These are phyloP conservation scores for Pleomassaria siparia DNA, from an alignment of 2,329 filamentous ascomycete genomes.

Conservation along the genomic window DNA sequence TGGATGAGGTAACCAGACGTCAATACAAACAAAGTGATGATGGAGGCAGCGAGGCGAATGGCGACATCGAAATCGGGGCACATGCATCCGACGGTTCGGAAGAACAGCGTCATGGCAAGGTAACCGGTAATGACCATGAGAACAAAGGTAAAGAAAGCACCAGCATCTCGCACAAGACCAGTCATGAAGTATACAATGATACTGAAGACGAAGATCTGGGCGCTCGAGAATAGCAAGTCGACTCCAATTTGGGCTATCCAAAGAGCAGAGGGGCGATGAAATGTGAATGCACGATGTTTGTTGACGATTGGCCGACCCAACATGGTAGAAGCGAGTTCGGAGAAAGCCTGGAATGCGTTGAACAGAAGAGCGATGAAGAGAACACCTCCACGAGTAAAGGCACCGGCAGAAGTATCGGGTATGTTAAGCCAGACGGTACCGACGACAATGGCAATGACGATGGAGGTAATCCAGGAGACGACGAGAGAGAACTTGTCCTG, in stretches of 20 bases:
- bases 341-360: slow-evolving; percentile 85
- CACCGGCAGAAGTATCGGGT: slow-evolving; percentile 63
- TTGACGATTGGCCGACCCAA: slow-evolving; percentile 74
- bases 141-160: slow-evolving; percentile 52
- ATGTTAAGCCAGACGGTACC: slow-evolving; percentile 78
- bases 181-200: slow-evolving; percentile 56
- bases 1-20: slow-evolving; percentile 85
- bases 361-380: slow-evolving; percentile 79
- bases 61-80: slow-evolving; percentile 84
- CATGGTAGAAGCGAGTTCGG: slow-evolving; percentile 76
- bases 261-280: slow-evolving; percentile 77
- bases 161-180: slow-evolving; percentile 47
- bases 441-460: slow-evolving; percentile 75
- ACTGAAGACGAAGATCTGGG: slow-evolving; percentile 61
- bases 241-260: slow-evolving; percentile 84
- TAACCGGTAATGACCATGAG: slow-evolving; percentile 47
- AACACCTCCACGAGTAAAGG: slow-evolving; percentile 79
- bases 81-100: slow-evolving; percentile 58
- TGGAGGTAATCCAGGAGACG: slow-evolving; percentile 70
- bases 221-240: slow-evolving; percentile 71
- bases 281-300: slow-evolving; percentile 81
- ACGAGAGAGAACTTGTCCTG: slow-evolving; percentile 79
- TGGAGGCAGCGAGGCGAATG: slow-evolving; percentile 74
- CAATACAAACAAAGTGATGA: slow-evolving; percentile 79
- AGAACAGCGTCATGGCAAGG: slow-evolving; percentile 49